Conservation (phyloP, 495 filamentous ascomycete genomes). For the Hyaloscypha hepaticicola region DNA sequence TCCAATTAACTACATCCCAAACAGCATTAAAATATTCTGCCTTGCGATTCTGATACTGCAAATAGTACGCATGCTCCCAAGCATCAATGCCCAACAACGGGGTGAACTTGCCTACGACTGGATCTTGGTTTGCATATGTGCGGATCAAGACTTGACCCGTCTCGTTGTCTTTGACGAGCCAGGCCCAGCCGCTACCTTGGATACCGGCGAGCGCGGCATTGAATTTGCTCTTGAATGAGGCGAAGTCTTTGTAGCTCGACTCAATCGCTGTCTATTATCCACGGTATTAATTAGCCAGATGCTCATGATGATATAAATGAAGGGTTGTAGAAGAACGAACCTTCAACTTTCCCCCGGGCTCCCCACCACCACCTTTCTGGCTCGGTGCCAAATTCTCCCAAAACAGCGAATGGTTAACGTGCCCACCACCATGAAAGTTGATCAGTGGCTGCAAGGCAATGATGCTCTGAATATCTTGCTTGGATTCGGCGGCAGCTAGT, state of each 20-base stretch:
- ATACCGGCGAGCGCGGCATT: slow-evolving; percentile 71
- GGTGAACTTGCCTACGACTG: slow-evolving; percentile 80
- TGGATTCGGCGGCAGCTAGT: slow-evolving; percentile 56
- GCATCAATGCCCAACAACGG: slow-evolving; percentile 94
- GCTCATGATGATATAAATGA: not conserved
- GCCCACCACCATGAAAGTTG: slow-evolving; percentile 96
- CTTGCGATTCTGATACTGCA: slow-evolving; percentile 99
- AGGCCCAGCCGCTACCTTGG: slow-evolving; percentile 61
- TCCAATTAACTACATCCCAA: slow-evolving; percentile 99
- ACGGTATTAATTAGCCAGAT: not conserved
- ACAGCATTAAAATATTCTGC: slow-evolving; percentile 96
- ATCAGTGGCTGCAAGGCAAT: slow-evolving; percentile 82
- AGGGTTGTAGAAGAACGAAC: slow-evolving; percentile 23
- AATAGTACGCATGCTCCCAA: slow-evolving; percentile 78
- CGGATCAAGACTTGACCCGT: slow-evolving; percentile 70
- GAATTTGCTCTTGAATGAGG: slow-evolving; percentile 74
- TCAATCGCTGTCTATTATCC: slow-evolving; percentile 62
- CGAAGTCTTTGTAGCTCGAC: slow-evolving; percentile 69
- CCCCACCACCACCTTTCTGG: slow-evolving; percentile 72
- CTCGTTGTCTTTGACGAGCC: slow-evolving; percentile 84
- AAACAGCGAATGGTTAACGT: slow-evolving; percentile 90
- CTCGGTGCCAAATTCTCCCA: slow-evolving; percentile 86
- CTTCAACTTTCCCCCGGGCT: slow-evolving; percentile 58
- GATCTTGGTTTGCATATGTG: slow-evolving; percentile 91
- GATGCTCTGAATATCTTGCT: slow-evolving; percentile 61